Conservation (phyloP, 495 filamentous ascomycete genomes). For the Hypoxylon intermedium region DNA sequence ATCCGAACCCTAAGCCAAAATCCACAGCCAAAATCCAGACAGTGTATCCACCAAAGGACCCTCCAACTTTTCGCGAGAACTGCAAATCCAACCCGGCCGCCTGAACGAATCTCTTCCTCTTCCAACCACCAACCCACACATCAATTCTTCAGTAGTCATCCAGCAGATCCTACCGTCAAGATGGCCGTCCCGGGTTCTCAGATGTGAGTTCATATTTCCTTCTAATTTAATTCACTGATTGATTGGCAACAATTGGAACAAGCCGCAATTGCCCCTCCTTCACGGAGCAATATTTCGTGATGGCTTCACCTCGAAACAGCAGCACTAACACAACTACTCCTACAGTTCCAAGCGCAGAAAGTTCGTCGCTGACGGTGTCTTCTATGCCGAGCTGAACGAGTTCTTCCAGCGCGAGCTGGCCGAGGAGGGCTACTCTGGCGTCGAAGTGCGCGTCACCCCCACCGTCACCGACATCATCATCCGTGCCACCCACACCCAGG, state of each 20-base stretch:
- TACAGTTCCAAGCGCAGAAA: conserved; percentile 95
- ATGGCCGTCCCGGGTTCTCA: conserved; percentile 61
- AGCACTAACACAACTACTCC: conserved; percentile 20
- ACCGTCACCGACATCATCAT: conserved; percentile 99
- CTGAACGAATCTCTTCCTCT: conserved; percentile 21
- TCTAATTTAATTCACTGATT: neutral
- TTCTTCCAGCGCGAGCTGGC: conserved; percentile 99
- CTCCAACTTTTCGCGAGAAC: conserved; percentile 26
- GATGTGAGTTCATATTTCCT: conserved; percentile 55
- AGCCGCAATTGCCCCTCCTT: conserved; percentile 6
- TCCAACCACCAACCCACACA: conserved; percentile 18
- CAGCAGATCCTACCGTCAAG: conserved; percentile 46
- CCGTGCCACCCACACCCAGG: conserved; percentile 99
- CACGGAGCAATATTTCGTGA: neutral
- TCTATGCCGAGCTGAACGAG: conserved; percentile 99
- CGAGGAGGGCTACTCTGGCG: conserved; percentile 99
- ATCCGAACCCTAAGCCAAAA: conserved; percentile 43
- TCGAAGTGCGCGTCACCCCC: conserved; percentile 99
- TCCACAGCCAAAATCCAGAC: conserved; percentile 32
- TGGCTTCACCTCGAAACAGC: conserved; percentile 1
- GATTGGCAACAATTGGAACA: neutral
- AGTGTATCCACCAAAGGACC: conserved; percentile 28
- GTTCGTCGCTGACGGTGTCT: conserved; percentile 99
- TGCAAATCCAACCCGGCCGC: conserved; percentile 28
- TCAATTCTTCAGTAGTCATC: conserved; percentile 37